phyloP scores from a whole-genome alignment of 441 rosid species.

The Eutrema salsugineum region DNA sequence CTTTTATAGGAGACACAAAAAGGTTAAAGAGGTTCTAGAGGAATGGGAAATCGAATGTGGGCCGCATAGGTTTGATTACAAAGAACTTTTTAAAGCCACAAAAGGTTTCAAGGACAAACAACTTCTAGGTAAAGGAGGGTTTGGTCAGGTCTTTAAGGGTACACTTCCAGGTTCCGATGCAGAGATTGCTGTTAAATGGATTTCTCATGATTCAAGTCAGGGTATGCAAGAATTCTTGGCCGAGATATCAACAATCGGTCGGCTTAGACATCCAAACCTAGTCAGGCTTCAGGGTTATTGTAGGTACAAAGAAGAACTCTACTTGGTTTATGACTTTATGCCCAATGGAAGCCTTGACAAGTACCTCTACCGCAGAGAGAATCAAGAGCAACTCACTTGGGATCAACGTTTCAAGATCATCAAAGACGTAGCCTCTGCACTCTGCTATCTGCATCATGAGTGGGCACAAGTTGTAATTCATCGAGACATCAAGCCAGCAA shows the following conservation, averaged over 20 bases:
- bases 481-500: conserved; percentile 20
- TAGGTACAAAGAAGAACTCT: not conserved
- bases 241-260: conserved; percentile 21
- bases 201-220: conserved; percentile 20
- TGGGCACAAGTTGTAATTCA: conserved; percentile 20
- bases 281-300: conserved; percentile 25
- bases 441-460: conserved; percentile 12
- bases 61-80: conserved; percentile 17
- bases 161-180: not conserved
- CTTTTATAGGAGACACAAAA: not conserved
- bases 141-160: conserved; percentile 16
- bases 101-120: conserved; percentile 19
- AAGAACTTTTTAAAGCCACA: conserved; percentile 17
- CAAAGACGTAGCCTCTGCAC: conserved; percentile 17
- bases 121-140: conserved; percentile 18
- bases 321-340: conserved; percentile 26
- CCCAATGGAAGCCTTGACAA: conserved; percentile 25
- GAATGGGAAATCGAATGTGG: conserved; percentile 24
- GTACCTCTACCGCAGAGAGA: not conserved
- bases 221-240: conserved; percentile 27
- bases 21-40: conserved; percentile 29
- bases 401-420: conserved; percentile 23
- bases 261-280: conserved; percentile 21
- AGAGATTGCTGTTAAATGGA: conserved; percentile 11
- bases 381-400: conserved; percentile 7